Conservation (phyloP, 257 asterid species). For the Dorcoceras hygrometricum region DNA sequence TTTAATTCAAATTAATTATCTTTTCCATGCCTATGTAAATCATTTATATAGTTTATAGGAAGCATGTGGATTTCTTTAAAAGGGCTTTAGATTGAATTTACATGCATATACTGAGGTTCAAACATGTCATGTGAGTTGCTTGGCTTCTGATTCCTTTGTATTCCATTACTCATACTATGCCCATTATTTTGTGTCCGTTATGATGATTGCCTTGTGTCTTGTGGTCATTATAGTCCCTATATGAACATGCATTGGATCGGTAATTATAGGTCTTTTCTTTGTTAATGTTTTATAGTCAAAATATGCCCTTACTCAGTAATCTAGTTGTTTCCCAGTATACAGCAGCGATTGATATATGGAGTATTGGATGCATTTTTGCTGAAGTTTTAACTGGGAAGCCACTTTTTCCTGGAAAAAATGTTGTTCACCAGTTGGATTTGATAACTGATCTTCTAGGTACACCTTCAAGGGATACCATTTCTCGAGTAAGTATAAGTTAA, state of each 20-base stretch:
- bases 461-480: conserved; percentile 79
- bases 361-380: conserved; percentile 94
- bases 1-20: neutral
- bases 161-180: neutral
- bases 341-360: conserved; percentile 77
- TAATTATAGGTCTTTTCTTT: neutral
- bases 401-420: conserved; percentile 85
- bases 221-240: neutral
- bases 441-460: conserved; percentile 92
- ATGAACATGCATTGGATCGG: neutral
- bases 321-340: conserved; percentile 39
- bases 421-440: conserved; percentile 91
- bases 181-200: neutral
- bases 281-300: neutral
- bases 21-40: neutral
- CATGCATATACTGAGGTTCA: neutral
- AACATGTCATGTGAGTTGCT: neutral
- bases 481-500: conserved; percentile 47
- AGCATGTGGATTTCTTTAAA: neutral
- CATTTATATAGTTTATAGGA: neutral
- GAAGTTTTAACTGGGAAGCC: conserved; percentile 91
- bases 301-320: neutral
- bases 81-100: neutral
- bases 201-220: neutral
- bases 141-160: neutral